Percentiles rank a stretch among this genome's conserved stretches.
phyloP scores from a whole-genome alignment of 2,329 filamentous ascomycete species.

The Colletotrichum sp. region DNA sequence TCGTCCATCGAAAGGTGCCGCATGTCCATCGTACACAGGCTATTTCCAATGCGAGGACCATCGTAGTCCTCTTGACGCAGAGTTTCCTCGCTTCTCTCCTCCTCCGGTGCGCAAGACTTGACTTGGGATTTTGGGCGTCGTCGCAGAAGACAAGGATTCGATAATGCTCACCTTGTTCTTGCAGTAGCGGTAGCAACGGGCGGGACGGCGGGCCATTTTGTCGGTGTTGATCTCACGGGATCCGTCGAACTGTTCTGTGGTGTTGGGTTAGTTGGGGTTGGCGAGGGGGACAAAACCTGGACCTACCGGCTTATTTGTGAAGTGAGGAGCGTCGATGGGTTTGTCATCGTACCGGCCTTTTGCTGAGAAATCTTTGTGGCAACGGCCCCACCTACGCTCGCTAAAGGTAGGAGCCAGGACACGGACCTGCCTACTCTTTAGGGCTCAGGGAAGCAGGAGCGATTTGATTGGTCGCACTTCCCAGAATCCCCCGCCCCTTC shows the following conservation, averaged over 20 bases:
- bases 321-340: constrained; percentile 41
- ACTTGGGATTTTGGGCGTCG: background rate
- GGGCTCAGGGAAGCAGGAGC: background rate
- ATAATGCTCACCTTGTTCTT: constrained; percentile 92
- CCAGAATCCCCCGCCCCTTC: background rate
- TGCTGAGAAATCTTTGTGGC: constrained; percentile 21
- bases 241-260: constrained; percentile 36
- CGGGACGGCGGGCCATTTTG: constrained; percentile 99
- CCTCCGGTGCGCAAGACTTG: constrained; percentile 12
- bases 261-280: constrained; percentile 33
- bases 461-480: constrained; percentile 31
- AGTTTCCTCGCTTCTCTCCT: background rate
- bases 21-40: background rate
- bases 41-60: background rate
- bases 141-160: background rate
- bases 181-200: constrained; percentile 99
- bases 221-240: constrained; percentile 56
- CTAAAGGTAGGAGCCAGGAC: constrained; percentile 29
- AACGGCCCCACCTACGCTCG: constrained; percentile 23
- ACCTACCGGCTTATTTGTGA: constrained; percentile 14
- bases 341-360: constrained; percentile 54
- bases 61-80: background rate
- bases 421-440: constrained; percentile 44
- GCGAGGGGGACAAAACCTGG: constrained; percentile 24
- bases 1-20: background rate